Percentiles rank a stretch among this genome's conserved stretches.
Conservation (phyloP, 1,139 yeast genomes). For the Saccharomyces hybrid region DNA sequence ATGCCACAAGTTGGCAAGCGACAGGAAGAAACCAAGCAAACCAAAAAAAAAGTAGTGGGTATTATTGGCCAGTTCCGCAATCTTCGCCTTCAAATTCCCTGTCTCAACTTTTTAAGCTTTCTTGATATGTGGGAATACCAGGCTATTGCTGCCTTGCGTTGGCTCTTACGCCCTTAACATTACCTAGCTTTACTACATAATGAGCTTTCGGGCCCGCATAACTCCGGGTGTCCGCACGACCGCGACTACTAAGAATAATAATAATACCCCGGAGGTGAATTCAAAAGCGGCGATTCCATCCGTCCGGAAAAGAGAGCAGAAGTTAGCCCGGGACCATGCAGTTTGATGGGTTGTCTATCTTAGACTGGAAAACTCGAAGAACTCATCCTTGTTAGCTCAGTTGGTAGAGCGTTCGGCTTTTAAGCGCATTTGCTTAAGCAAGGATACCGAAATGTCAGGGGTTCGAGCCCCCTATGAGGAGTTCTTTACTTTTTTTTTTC, state of each 20-base stretch:
- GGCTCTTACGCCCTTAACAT: neutral
- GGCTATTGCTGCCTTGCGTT: neutral
- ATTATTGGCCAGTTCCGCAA: neutral
- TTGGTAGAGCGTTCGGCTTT: constrained; percentile 34
- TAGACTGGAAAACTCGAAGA: constrained; percentile 9
- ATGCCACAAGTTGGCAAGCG: neutral
- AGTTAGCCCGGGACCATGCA: neutral
- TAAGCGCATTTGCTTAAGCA: constrained; percentile 23
- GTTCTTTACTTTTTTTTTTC: constrained; percentile 20
- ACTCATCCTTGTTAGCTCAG: constrained; percentile 35
- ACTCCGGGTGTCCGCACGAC: neutral
- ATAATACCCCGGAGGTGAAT: neutral
- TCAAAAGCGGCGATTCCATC: neutral
- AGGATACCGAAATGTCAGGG: constrained; percentile 35
- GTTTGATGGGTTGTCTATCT: too few relatives aligned
- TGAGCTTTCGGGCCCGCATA: neutral
- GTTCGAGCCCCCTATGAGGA: constrained; percentile 37
- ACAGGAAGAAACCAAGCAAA: neutral
- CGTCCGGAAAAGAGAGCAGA: neutral
- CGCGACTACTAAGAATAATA: neutral
- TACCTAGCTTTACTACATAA: neutral
- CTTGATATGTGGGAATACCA: neutral
- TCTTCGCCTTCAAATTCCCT: neutral
- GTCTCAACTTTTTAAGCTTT: neutral
- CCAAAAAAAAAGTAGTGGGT: neutral